Evolutionary conservation across 2,329 filamentous ascomycete species (phyloP).

Genomic region (Fonsecaea erecta): DNA sequence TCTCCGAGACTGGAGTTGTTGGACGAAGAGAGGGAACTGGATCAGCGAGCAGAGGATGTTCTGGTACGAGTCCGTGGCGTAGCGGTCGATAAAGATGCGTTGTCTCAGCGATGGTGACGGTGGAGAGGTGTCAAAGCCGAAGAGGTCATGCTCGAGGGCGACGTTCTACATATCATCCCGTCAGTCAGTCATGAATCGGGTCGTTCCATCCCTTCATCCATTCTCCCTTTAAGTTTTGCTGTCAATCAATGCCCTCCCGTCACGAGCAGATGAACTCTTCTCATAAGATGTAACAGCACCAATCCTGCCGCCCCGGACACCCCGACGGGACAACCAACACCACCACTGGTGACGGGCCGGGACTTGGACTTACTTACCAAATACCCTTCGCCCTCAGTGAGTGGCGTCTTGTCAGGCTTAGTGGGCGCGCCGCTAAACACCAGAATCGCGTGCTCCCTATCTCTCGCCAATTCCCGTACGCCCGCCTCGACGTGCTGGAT

Average conservation of each 20-base stretch:
- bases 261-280: too few relatives aligned
- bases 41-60: slow-evolving; percentile 80
- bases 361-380: slow-evolving; percentile 22
- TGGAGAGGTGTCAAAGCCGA: slow-evolving; percentile 21
- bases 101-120: slow-evolving; percentile 20
- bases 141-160: slow-evolving; percentile 26
- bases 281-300: too few relatives aligned
- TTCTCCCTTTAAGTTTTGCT: not conserved
- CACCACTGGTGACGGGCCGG: not conserved
- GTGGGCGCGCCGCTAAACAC: slow-evolving; percentile 71
- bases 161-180: slow-evolving; percentile 12
- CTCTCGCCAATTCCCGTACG: slow-evolving; percentile 54
- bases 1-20: slow-evolving; percentile 1
- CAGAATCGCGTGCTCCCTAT: slow-evolving; percentile 56
- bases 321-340: too few relatives aligned
- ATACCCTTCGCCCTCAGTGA: slow-evolving; percentile 29
- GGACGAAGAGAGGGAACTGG: slow-evolving; percentile 47
- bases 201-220: not conserved
- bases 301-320: too few relatives aligned
- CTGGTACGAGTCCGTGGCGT: slow-evolving; percentile 82
- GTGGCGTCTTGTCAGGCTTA: slow-evolving; percentile 20
- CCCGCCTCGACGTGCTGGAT: slow-evolving; percentile 74
- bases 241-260: not conserved
- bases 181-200: not conserved
- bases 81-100: slow-evolving; percentile 66